Percentiles rank a stretch among this genome's conserved stretches.
phyloP scores from a whole-genome alignment of 345 rosid genomes.

The Acer yangbiense region DNA sequence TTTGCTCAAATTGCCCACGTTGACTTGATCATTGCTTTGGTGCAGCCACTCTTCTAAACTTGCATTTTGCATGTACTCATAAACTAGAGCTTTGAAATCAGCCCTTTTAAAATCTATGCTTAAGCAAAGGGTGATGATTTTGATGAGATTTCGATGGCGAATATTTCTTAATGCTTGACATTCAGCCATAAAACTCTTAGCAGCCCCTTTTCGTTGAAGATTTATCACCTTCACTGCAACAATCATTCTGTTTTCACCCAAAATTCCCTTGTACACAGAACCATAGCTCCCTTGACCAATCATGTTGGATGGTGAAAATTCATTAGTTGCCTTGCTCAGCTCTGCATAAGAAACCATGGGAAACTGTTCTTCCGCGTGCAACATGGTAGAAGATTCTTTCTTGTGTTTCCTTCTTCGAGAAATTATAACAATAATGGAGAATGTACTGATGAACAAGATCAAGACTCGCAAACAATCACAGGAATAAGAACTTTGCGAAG shows the following conservation, averaged over 20 bases:
- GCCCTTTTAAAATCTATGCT: neutral
- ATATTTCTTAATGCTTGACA: constrained; percentile 35
- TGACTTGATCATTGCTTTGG: neutral
- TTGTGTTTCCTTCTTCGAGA: neutral
- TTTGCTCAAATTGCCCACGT: neutral
- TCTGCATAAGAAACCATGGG: constrained; percentile 4
- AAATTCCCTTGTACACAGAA: constrained; percentile 30
- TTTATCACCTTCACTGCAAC: constrained; percentile 47
- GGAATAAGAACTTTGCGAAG: constrained; percentile 15
- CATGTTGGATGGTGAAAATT: constrained; percentile 27
- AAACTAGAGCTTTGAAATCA: constrained; percentile 30
- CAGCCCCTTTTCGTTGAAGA: constrained; percentile 36
- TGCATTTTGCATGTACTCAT: constrained; percentile 28
- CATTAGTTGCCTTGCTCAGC: constrained; percentile 21
- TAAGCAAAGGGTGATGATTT: constrained; percentile 37
- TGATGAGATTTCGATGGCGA: constrained; percentile 42
- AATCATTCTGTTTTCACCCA: neutral
- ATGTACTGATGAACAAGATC: neutral
- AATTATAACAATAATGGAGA: neutral
- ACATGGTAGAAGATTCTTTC: neutral
- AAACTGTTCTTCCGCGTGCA: neutral
- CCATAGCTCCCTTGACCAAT: constrained; percentile 34
- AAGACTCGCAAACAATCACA: no score
- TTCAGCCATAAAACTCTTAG: constrained; percentile 48
- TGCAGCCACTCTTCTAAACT: constrained; percentile 28